Conservation (phyloP, 2,329 filamentous ascomycete genomes). For the Bipolaris bicolor region DNA sequence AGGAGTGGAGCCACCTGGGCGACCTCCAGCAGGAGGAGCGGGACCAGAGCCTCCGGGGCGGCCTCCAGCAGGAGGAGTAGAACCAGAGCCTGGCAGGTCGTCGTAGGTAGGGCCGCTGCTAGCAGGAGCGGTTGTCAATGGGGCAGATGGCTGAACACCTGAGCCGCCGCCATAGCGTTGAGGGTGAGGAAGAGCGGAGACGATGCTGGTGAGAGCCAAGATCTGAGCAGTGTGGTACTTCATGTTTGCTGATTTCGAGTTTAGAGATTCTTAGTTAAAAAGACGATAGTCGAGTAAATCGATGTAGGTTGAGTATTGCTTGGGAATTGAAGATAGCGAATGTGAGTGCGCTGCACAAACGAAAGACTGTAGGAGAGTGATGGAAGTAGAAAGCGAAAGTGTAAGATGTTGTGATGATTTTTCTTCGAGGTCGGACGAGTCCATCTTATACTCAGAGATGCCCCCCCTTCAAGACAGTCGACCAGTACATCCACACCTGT, state of each 20-base stretch:
- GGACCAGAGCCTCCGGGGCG: not conserved
- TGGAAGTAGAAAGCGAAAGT: conserved; percentile 11
- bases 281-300: not conserved
- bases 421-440: conserved; percentile 2
- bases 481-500: not conserved
- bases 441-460: conserved; percentile 12
- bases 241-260: conserved; percentile 10
- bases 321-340: not conserved
- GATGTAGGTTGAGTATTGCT: not conserved
- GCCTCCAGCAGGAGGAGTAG: not conserved
- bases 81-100: not conserved
- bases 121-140: conserved; percentile 2
- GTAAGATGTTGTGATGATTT: conserved; percentile 11
- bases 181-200: conserved; percentile 10
- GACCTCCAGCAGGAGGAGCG: not conserved
- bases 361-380: conserved; percentile 3
- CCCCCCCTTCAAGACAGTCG: not conserved
- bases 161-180: conserved; percentile 1
- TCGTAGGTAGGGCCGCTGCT: conserved; percentile 6
- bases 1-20: not conserved
- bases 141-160: not conserved
- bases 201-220: conserved; percentile 11
- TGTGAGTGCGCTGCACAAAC: conserved; percentile 10
- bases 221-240: conserved; percentile 13
- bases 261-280: not conserved